Evolutionary conservation across 2,329 filamentous ascomycete species (phyloP).

Genomic region (Cladophialophora chaetospira): DNA sequence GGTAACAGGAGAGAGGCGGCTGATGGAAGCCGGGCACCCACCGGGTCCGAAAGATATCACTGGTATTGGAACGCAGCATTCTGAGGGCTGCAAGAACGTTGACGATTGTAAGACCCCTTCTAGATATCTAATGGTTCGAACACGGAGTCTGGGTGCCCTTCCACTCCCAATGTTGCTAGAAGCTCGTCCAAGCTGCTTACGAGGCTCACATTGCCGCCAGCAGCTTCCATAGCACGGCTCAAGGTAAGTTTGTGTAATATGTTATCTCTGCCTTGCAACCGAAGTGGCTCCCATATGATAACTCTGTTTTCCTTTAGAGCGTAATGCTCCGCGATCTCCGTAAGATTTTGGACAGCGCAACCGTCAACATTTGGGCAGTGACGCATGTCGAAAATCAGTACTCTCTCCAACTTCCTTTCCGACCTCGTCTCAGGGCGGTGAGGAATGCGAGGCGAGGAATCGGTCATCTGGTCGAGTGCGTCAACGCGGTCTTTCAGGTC

Average conservation of each 20-base stretch:
- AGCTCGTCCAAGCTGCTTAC: constrained; percentile 2
- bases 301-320: not conserved
- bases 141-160: not conserved
- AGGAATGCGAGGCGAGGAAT: too few species aligned
- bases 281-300: constrained; percentile 6
- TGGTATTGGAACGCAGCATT: too few species aligned
- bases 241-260: not conserved
- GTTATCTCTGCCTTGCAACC: not conserved
- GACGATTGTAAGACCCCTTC: not conserved
- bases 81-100: not conserved
- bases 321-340: constrained; percentile 2
- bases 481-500: constrained; percentile 6
- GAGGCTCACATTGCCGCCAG: not conserved
- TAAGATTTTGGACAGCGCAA: constrained; percentile 8
- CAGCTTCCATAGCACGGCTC: not conserved
- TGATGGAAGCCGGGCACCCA: too few species aligned
- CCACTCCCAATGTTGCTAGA: not conserved
- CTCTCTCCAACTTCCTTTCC: not conserved
- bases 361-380: constrained; percentile 7
- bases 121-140: constrained; percentile 1
- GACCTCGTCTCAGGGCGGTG: not conserved
- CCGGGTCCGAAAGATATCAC: too few species aligned
- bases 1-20: too few species aligned
- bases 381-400: constrained; percentile 6
- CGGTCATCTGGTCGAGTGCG: not conserved